Conservation (phyloP, 495 filamentous ascomycete genomes). For the Penicillium bialowiezense region DNA sequence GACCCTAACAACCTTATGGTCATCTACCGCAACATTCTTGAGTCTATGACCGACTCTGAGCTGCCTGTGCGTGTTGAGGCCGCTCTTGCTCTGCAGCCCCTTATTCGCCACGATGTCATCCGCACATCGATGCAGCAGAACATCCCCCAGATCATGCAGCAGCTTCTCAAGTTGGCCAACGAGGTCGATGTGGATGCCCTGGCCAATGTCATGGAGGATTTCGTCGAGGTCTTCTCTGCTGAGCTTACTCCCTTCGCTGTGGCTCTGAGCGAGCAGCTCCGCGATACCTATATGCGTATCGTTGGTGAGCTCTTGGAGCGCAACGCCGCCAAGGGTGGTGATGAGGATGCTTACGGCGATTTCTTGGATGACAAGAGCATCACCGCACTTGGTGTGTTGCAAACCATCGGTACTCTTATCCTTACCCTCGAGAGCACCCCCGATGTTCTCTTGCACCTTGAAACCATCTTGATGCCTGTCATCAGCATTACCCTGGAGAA, state of each 20-base stretch:
- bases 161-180: slow-evolving; percentile 92
- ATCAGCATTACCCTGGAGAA: slow-evolving; percentile 95
- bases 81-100: slow-evolving; percentile 87
- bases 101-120: slow-evolving; percentile 94
- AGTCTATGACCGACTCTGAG: slow-evolving; percentile 90
- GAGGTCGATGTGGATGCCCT: slow-evolving; percentile 92
- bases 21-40: slow-evolving; percentile 94
- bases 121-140: slow-evolving; percentile 92
- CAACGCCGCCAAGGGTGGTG: slow-evolving; percentile 62
- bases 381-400: slow-evolving; percentile 90
- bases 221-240: slow-evolving; percentile 94
- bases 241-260: slow-evolving; percentile 98
- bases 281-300: slow-evolving; percentile 94
- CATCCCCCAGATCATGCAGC: slow-evolving; percentile 99
- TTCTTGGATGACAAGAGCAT: slow-evolving; percentile 98
- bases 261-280: slow-evolving; percentile 90
- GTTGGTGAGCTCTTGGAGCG: slow-evolving; percentile 87
- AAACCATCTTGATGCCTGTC: slow-evolving; percentile 94
- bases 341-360: slow-evolving; percentile 78
- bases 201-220: slow-evolving; percentile 99
- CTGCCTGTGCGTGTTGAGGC: slow-evolving; percentile 93
- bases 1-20: slow-evolving; percentile 89
- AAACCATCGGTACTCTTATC: slow-evolving; percentile 97
- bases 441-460: slow-evolving; percentile 88
- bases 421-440: slow-evolving; percentile 95